Percentiles rank a stretch among this genome's conserved stretches.
These are phyloP conservation scores for Zygotorulaspora danielsina DNA, from an alignment of 805 yeast genomes.

Conservation along the genomic window DNA sequence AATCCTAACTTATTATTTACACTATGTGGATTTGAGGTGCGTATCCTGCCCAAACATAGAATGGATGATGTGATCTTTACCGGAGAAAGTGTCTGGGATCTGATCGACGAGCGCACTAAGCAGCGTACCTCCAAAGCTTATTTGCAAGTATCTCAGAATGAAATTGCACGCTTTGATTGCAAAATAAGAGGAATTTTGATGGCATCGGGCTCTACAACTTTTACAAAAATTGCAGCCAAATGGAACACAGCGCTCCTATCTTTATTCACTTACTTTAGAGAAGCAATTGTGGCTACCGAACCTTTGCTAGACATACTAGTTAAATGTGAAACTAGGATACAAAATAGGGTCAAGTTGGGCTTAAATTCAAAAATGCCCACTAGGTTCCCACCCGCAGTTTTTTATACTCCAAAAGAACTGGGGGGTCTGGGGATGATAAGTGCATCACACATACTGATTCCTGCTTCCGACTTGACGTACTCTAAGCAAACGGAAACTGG, in stretches of 20 bases:
- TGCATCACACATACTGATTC: constrained; percentile 93
- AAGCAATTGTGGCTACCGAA: constrained; percentile 84
- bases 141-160: constrained; percentile 76
- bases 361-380: constrained; percentile 98
- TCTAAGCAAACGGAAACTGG: constrained; percentile 93
- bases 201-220: constrained; percentile 95
- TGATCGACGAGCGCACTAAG: constrained; percentile 62
- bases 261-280: constrained; percentile 84
- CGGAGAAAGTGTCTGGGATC: constrained; percentile 90
- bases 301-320: constrained; percentile 75
- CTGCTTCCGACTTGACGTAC: constrained; percentile 88
- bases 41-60: constrained; percentile 75
- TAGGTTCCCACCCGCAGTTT: constrained; percentile 97
- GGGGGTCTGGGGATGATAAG: constrained; percentile 98
- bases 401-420: constrained; percentile 93
- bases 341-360: constrained; percentile 90
- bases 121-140: constrained; percentile 88
- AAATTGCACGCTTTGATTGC: constrained; percentile 73
- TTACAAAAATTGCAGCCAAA: constrained; percentile 87
- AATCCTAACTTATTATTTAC: constrained; percentile 85
- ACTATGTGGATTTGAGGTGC: constrained; percentile 92
- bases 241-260: constrained; percentile 94
- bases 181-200: constrained; percentile 83
- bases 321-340: constrained; percentile 87
- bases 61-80: constrained; percentile 48